phyloP scores from a whole-genome alignment of 768 basidiomycete species.

The Amanita rubescens region DNA sequence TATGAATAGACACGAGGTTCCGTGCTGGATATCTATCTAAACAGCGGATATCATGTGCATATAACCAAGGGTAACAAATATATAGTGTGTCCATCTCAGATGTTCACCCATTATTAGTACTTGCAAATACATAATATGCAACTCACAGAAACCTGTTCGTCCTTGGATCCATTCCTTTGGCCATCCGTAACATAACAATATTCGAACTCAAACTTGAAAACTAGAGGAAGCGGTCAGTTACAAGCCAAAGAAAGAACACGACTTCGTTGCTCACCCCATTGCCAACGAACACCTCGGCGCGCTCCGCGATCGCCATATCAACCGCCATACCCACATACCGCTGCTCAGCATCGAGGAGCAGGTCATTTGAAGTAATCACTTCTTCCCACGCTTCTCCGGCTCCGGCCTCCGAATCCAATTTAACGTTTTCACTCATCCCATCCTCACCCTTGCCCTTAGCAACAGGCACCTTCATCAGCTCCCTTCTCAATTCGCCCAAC shows the following conservation, averaged over 20 bases:
- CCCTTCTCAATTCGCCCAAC: neutral
- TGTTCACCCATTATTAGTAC: neutral
- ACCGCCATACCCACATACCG: constrained; percentile 42
- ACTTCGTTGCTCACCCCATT: constrained; percentile 42
- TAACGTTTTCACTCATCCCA: constrained; percentile 28
- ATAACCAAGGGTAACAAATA: neutral
- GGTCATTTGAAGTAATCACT: constrained; percentile 29
- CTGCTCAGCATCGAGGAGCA: constrained; percentile 37
- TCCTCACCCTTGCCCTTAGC: constrained; percentile 31
- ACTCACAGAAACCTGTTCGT: constrained; percentile 37
- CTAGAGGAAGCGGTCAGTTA: constrained; percentile 12
- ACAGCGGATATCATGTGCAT: neutral
- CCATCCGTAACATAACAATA: constrained; percentile 38
- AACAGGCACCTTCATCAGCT: neutral
- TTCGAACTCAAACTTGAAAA: constrained; percentile 48
- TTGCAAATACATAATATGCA: constrained; percentile 25
- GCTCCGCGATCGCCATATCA: constrained; percentile 54
- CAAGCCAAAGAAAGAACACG: constrained; percentile 1
- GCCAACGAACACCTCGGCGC: constrained; percentile 52
- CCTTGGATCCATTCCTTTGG: constrained; percentile 30
- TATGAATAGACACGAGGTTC: too few relatives aligned
- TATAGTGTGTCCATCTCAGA: neutral
- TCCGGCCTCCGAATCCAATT: constrained; percentile 19
- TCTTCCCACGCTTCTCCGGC: constrained; percentile 43
- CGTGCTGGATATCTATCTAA: constrained; percentile 3